Evolutionary conservation across 495 filamentous ascomycete genomes (phyloP).

Genomic region (Letharia lupina): DNA sequence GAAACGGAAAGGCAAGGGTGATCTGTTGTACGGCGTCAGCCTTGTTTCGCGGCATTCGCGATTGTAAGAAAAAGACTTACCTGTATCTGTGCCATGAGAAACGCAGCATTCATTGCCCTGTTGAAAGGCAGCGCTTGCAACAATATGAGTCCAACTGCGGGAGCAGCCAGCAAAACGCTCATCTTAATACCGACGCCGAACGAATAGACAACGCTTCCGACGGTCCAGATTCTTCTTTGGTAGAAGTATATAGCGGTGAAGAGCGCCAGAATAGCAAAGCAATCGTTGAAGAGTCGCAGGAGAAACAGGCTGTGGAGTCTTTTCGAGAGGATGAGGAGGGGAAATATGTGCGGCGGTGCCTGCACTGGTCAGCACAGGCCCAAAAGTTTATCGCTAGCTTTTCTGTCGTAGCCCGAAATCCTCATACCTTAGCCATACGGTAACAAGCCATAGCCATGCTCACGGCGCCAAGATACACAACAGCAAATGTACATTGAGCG

Average conservation of each 20-base stretch:
- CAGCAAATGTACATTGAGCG: constrained; percentile 73
- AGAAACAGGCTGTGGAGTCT: constrained; percentile 89
- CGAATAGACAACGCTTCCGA: constrained; percentile 65
- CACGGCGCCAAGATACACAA: constrained; percentile 67
- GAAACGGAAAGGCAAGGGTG: constrained; percentile 64
- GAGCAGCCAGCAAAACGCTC: constrained; percentile 73
- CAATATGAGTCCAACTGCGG: constrained; percentile 65
- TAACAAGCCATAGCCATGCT: constrained; percentile 77
- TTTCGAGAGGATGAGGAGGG: constrained; percentile 81
- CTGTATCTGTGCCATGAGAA: constrained; percentile 52
- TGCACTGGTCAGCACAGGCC: constrained; percentile 25
- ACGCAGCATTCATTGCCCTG: constrained; percentile 54
- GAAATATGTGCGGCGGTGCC: constrained; percentile 84
- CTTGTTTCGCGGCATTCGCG: background rate
- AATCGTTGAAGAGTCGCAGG: constrained; percentile 91
- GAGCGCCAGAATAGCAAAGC: constrained; percentile 71
- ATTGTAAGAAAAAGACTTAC: background rate
- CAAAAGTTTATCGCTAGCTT: background rate
- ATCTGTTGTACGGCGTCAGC: constrained; percentile 47
- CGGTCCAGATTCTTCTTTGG: constrained; percentile 60
- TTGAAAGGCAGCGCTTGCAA: constrained; percentile 59
- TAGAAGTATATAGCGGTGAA: constrained; percentile 72
- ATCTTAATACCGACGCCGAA: constrained; percentile 85
- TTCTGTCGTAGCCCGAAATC: background rate
- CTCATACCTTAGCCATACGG: constrained; percentile 53